Conservation (phyloP, 306 rosid genomes). For the Malus domestica region ASM211411v1 NC_041789.1:32565001-32565500, state of each 20-base stretch:
- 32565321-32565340: constrained; percentile 71
- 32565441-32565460: background rate
- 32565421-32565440: constrained; percentile 37
- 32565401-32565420: constrained; percentile 89
- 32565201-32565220: background rate
- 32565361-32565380: constrained; percentile 82
- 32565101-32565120: background rate
- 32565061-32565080: constrained; percentile 91
- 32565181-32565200: background rate
- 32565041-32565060: constrained; percentile 71
- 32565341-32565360: constrained; percentile 94
- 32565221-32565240: background rate
- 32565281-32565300: constrained; percentile 42
- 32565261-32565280: background rate
- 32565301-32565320: constrained; percentile 80
- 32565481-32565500: background rate
- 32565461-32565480: background rate
- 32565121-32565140: background rate
- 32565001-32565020: constrained; percentile 93
- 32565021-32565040: constrained; percentile 78
- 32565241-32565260: background rate
- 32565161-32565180: background rate
- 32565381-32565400: constrained; percentile 95
- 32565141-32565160: background rate
- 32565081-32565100: constrained; percentile 6